These are phyloP conservation scores for Medicago ruthenica DNA, from an alignment of 306 rosid genomes.

Conservation along the genomic window DNA sequence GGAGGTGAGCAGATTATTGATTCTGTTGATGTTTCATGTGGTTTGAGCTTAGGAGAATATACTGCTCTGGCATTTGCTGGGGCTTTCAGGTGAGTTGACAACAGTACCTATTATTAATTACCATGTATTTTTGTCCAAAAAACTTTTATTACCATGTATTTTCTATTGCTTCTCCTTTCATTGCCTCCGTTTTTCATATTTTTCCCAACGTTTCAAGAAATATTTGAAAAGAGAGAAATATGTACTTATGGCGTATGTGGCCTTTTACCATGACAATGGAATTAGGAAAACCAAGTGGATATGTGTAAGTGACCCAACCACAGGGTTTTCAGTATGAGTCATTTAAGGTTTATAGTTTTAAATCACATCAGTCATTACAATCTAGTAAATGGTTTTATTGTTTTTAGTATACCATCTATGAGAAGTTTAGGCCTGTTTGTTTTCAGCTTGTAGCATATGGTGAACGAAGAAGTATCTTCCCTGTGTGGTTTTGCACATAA, in stretches of 20 bases:
- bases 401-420: neutral
- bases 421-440: constrained; percentile 7
- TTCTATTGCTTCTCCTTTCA: constrained; percentile 33
- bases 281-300: constrained; percentile 11
- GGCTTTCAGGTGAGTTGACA: constrained; percentile 75
- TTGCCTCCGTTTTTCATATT: neutral
- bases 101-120: constrained; percentile 10
- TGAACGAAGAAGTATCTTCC: constrained; percentile 12
- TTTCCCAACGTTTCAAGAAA: constrained; percentile 5
- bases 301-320: constrained; percentile 14
- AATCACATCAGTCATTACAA: constrained; percentile 20
- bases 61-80: constrained; percentile 96
- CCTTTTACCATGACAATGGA: constrained; percentile 1
- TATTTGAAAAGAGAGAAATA: neutral
- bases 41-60: constrained; percentile 96
- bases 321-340: constrained; percentile 22
- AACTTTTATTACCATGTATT: too few species aligned
- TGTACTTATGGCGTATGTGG: neutral
- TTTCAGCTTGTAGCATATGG: constrained; percentile 6
- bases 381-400: neutral
- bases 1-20: constrained; percentile 95
- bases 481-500: constrained; percentile 15
- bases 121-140: too few species aligned
- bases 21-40: constrained; percentile 93
- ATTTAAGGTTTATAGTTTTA: neutral